Evolutionary conservation across 2,329 filamentous ascomycete species (phyloP).

Genomic region (Ophiostoma sp.): DNA sequence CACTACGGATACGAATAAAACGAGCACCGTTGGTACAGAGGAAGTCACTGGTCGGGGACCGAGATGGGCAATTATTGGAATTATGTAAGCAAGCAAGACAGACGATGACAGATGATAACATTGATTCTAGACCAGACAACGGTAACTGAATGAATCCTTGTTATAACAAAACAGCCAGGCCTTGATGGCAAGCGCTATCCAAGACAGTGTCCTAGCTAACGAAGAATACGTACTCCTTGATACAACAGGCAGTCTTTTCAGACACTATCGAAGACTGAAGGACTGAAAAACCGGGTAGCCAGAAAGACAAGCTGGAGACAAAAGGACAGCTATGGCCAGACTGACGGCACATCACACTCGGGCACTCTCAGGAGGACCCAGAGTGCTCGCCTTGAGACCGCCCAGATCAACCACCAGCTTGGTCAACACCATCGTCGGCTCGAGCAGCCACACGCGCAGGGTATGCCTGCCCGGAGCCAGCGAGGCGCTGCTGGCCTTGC

Average conservation of each 20-base stretch:
- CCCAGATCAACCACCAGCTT: conserved; percentile 34
- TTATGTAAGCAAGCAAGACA: neutral
- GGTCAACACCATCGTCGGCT: conserved; percentile 32
- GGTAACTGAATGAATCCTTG: neutral
- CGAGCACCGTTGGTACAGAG: neutral
- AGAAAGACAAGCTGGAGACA: neutral
- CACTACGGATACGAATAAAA: conserved; percentile 11
- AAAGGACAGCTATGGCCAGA: neutral
- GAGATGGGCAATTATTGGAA: neutral
- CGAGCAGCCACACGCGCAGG: conserved; percentile 31
- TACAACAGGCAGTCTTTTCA: neutral
- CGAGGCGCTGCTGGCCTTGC: neutral
- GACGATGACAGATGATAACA: neutral
- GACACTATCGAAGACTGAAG: neutral
- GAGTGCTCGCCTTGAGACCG: conserved; percentile 31
- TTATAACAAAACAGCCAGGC: neutral
- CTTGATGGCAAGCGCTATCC: neutral
- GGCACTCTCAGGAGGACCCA: conserved; percentile 32
- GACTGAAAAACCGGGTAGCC: neutral
- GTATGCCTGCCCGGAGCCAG: conserved; percentile 29
- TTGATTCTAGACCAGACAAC: neutral
- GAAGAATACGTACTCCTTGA: neutral
- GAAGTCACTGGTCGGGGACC: neutral
- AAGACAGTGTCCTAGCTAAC: conserved; percentile 12
- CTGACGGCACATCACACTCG: neutral